These are phyloP conservation scores for Pleodorina starrii DNA, from an alignment of 139 green algal genomes.

Conservation along the genomic window DNA sequence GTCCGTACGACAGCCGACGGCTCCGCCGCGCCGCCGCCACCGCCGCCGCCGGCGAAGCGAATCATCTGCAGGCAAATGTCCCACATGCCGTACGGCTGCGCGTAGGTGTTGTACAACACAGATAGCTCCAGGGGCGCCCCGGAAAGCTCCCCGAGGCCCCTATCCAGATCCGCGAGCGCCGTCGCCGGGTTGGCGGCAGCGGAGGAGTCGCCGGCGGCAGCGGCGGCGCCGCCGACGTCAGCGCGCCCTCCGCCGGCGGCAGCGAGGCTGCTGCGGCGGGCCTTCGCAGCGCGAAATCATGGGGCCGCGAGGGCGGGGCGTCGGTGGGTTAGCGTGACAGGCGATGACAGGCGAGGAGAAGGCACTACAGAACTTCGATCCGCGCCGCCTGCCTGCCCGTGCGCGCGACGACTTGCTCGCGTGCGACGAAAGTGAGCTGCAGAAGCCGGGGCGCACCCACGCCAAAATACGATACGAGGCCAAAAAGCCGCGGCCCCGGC, in stretches of 20 bases:
- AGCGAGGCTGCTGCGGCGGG: background rate
- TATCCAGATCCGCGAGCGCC: slow-evolving; percentile 55
- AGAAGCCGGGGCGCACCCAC: too few relatives aligned
- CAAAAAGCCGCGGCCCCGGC: too few relatives aligned
- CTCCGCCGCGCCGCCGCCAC: slow-evolving; percentile 46
- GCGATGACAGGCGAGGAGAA: too few relatives aligned
- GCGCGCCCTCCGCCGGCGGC: background rate
- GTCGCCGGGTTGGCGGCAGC: background rate
- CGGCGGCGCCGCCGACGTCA: background rate
- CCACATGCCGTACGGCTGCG: slow-evolving; percentile 76
- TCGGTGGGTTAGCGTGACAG: too few relatives aligned
- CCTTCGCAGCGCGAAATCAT: too few relatives aligned
- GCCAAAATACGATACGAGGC: too few relatives aligned
- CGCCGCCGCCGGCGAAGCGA: slow-evolving; percentile 69
- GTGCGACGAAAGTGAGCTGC: too few relatives aligned
- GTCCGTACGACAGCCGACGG: slow-evolving; percentile 69
- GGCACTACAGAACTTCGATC: too few relatives aligned
- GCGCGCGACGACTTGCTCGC: too few relatives aligned
- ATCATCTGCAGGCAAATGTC: slow-evolving; percentile 86
- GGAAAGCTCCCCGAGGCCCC: slow-evolving; percentile 49
- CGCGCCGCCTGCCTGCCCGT: too few relatives aligned
- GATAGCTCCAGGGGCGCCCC: slow-evolving; percentile 62
- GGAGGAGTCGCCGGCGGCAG: background rate
- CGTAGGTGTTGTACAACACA: slow-evolving; percentile 89
- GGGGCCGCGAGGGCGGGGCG: too few relatives aligned